Conservation (phyloP, 1,284 basidiomycete species). For the Caloboletus firmus region DNA sequence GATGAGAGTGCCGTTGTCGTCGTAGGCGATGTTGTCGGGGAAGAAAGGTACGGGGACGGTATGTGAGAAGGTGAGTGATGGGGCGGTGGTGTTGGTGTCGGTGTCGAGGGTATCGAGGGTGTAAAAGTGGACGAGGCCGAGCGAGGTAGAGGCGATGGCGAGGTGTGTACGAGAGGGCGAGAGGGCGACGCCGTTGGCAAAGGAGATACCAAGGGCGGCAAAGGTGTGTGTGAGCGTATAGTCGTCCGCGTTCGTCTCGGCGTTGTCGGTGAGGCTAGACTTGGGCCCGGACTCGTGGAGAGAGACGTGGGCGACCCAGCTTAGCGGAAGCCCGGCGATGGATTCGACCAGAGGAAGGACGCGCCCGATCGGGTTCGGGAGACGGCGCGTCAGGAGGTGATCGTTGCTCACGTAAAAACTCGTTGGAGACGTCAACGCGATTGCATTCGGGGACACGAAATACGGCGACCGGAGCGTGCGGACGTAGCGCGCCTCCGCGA, state of each 20-base stretch:
- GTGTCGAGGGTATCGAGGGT: constrained; percentile 41
- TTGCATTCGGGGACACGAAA: constrained; percentile 62
- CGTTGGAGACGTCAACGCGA: constrained; percentile 59
- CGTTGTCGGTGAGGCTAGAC: no score
- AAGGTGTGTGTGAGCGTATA: constrained; percentile 36
- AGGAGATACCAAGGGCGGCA: constrained; percentile 51
- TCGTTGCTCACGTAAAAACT: constrained; percentile 72
- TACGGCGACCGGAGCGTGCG: constrained; percentile 56
- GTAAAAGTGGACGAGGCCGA: constrained; percentile 52
- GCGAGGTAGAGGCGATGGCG: constrained; percentile 56
- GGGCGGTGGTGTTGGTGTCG: constrained; percentile 38
- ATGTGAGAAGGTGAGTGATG: constrained; percentile 24
- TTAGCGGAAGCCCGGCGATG: constrained; percentile 52
- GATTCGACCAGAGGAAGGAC: constrained; percentile 56
- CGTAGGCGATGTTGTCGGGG: constrained; percentile 60
- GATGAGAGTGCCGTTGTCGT: constrained; percentile 48
- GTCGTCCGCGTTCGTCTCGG: constrained; percentile 18
- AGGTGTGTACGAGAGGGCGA: constrained; percentile 50
- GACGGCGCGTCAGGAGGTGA: constrained; percentile 63
- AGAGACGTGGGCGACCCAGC: constrained; percentile 58
- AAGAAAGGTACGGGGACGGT: constrained; percentile 55
- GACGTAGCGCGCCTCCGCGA: constrained; percentile 47
- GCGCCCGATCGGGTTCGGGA: constrained; percentile 48
- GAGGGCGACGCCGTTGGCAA: constrained; percentile 66
- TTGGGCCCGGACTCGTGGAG: constrained; percentile 24